Percentiles rank a stretch among this genome's conserved stretches.
Evolutionary conservation across 1,284 basidiomycete species (phyloP).

Genomic region (Ganoderma lingzhi): DNA sequence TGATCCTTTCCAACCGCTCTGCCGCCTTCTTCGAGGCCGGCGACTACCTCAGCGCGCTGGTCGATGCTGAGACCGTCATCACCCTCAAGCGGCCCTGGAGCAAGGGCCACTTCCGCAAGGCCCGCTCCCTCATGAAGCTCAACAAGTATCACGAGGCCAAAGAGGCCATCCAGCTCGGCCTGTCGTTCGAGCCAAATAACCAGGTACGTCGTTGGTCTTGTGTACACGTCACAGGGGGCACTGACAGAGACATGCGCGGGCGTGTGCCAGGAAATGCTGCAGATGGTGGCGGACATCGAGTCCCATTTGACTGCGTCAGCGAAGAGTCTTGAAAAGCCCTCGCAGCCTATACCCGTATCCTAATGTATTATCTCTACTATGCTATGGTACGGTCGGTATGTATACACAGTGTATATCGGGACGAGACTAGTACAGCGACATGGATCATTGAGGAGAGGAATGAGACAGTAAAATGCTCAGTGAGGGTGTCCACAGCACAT

Average conservation of each 20-base stretch:
- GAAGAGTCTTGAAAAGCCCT: constrained; percentile 21
- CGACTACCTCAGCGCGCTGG: constrained; percentile 84
- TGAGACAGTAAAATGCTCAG: not conserved
- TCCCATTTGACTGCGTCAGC: constrained; percentile 24
- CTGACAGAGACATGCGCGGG: not conserved
- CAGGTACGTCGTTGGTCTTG: constrained; percentile 52
- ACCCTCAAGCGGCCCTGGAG: constrained; percentile 88
- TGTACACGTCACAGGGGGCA: not conserved
- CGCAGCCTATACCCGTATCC: constrained; percentile 34
- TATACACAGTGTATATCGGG: constrained; percentile 31
- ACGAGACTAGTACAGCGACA: constrained; percentile 10
- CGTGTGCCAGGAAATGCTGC: constrained; percentile 35
- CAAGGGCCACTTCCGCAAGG: constrained; percentile 95
- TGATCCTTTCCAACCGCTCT: constrained; percentile 90
- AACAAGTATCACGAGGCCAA: constrained; percentile 78
- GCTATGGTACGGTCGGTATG: constrained; percentile 27
- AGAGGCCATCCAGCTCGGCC: constrained; percentile 83
- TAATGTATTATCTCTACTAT: constrained; percentile 32
- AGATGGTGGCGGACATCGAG: constrained; percentile 37
- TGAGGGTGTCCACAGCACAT: not conserved
- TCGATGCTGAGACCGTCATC: constrained; percentile 93
- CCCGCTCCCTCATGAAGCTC: constrained; percentile 87
- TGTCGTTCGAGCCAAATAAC: constrained; percentile 92
- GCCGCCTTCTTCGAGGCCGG: constrained; percentile 84
- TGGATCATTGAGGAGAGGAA: constrained; percentile 7